Percentiles rank a stretch among this genome's conserved stretches.
Conservation (phyloP, 2,329 filamentous ascomycete species). For the Colletotrichum abscissum region DNA sequence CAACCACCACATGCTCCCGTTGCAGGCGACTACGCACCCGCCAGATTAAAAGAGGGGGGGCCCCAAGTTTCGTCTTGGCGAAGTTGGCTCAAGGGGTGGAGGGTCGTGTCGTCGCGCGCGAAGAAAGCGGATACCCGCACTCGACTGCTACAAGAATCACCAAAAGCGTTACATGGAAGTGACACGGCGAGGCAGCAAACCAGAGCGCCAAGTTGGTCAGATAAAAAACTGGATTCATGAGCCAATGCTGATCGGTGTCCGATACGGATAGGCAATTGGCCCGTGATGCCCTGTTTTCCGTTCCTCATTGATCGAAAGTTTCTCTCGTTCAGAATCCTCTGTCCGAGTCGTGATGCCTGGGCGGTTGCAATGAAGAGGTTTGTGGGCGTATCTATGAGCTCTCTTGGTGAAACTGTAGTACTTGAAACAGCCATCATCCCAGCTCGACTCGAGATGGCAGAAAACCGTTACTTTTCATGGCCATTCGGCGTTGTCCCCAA, state of each 20-base stretch:
- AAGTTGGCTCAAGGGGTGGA: background rate
- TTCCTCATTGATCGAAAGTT: background rate
- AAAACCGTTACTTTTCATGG: background rate
- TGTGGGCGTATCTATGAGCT: background rate
- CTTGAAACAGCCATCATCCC: conserved; percentile 4
- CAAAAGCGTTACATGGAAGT: background rate
- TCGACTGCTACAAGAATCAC: background rate
- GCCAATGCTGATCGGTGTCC: background rate
- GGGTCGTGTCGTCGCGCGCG: background rate
- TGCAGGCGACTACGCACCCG: background rate
- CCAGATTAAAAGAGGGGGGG: background rate
- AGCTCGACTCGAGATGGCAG: background rate
- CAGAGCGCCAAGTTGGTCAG: conserved; percentile 4
- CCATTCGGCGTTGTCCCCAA: background rate
- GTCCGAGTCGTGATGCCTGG: background rate
- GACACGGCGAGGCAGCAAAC: background rate
- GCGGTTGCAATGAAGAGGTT: background rate
- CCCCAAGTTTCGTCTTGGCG: conserved; percentile 5
- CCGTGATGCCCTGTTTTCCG: background rate
- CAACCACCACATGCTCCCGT: background rate
- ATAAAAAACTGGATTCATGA: background rate
- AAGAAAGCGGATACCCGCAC: background rate
- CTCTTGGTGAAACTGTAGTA: background rate
- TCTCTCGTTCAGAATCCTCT: background rate
- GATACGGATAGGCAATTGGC: background rate